Evolutionary conservation across 75 land plant species (phyloP).

Genomic region (Picea sitchensis): DNA sequence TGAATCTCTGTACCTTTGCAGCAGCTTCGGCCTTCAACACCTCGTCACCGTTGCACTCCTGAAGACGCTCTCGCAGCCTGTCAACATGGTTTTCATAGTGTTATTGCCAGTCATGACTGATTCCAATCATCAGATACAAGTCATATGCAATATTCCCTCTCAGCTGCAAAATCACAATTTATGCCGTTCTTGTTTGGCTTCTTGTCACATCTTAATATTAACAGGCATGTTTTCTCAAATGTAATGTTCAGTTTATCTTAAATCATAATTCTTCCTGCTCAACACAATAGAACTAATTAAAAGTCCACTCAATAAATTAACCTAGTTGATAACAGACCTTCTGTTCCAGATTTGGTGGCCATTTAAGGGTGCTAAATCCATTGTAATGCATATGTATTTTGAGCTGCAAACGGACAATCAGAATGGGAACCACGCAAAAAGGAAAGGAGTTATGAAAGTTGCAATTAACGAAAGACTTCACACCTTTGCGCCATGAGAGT

Average conservation of each 20-base stretch:
- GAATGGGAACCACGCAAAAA: not conserved
- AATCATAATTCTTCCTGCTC: no score
- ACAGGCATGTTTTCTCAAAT: no score
- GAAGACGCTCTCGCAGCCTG: constrained; percentile 91
- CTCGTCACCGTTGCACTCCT: constrained; percentile 92
- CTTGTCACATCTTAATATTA: no score
- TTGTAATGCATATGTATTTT: not conserved
- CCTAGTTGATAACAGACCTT: not conserved
- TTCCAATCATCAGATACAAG: not conserved
- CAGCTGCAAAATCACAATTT: not conserved
- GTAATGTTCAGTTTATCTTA: no score
- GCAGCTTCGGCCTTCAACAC: constrained; percentile 89
- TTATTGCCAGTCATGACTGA: not conserved
- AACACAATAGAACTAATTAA: no score
- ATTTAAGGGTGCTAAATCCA: not conserved
- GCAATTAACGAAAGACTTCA: not conserved
- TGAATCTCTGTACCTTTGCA: constrained; percentile 88
- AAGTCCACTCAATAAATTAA: no score
- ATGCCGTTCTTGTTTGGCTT: not conserved
- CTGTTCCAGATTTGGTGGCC: not conserved
- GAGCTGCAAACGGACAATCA: not conserved
- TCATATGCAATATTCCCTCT: not conserved
- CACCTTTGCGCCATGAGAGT: constrained; percentile 95
- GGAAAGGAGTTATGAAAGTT: not conserved
- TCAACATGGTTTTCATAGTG: not conserved